Evolutionary conservation across 2,329 filamentous ascomycete species (phyloP), one percentile per base, ranked within the genome.

Genomic region (Cladosporium sp.): DNA sequence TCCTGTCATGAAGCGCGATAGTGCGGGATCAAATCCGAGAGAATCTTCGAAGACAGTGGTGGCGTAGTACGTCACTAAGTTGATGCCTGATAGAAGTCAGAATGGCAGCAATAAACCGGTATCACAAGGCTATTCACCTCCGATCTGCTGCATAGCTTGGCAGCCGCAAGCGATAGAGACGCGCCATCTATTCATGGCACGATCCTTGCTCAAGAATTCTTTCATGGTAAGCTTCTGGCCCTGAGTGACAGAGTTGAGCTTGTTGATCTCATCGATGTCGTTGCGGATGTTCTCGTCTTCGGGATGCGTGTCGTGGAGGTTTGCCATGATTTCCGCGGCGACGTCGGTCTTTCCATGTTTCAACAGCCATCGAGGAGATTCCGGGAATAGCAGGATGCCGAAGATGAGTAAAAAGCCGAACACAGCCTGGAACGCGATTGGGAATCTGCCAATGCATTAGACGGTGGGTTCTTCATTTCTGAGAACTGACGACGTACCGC

Each of bases 321-420:
- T 28, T 13, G 40, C 40, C 40, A 43, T 18, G 40, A 43, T 43
- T 7, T 43, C 40, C 14, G 40, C 40, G 16, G 40, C 40, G 11
- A 18, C 40, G 4, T 43, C 40, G 19, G 19, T 43, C 19, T 43
- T 43, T 4, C 64, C 68, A 46, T 67, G 63, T 42, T 61, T 60
- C 55, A 68, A n/a, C 11, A 57, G 0, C 68, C 74, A 59, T 71
- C 71, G 41, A 65, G 68, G 0, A 74, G 67, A 16, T 76, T 54
- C 55, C 14, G 55, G 53, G 9, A 57, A 32, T 1, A 69, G 1
- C 77, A 41, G 13, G 14, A 41, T 41, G n/a, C 16, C n/a, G n/a
- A 41, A 41, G 38, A 41, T 41, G n/a, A 41, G 16, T 3, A 41
- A 6, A 9, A 41, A n/a, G 9, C n/a, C 38, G 16, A 41, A 41